Evolutionary conservation across 139 green algal genomes (phyloP).

Genomic region (Chlamydomonas schloesseri): DNA sequence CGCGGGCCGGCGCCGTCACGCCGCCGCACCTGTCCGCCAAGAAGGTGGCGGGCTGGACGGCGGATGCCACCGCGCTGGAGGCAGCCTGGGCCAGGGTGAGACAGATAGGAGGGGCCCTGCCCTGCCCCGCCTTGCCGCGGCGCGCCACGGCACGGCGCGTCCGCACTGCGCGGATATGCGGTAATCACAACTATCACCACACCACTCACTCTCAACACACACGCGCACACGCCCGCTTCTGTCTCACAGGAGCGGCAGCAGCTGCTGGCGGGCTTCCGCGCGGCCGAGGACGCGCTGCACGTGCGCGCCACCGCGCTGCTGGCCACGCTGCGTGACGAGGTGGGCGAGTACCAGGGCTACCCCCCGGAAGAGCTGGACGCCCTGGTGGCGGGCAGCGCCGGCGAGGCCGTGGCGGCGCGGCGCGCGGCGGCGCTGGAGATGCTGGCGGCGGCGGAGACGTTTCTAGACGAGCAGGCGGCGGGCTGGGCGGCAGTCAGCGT

Average conservation of each 20-base stretch:
- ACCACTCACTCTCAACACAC: no score
- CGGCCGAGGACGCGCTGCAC: slow-evolving; percentile 10
- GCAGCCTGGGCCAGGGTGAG: slow-evolving; percentile 44
- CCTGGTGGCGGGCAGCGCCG: slow-evolving; percentile 47
- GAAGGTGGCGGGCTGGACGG: slow-evolving; percentile 48
- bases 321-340: slow-evolving; percentile 9
- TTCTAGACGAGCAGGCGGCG: slow-evolving; percentile 58
- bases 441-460: slow-evolving; percentile 41
- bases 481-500: slow-evolving; percentile 42
- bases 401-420: slow-evolving; percentile 40
- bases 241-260: slow-evolving; percentile 22
- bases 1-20: slow-evolving; percentile 27
- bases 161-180: no score
- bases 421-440: slow-evolving; percentile 48
- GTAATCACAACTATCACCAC: no score
- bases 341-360: slow-evolving; percentile 26
- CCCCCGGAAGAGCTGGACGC: slow-evolving; percentile 38
- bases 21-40: slow-evolving; percentile 46
- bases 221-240: no score
- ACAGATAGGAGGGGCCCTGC: neutral
- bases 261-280: slow-evolving; percentile 1
- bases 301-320: slow-evolving; percentile 9
- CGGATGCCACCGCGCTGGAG: slow-evolving; percentile 22
- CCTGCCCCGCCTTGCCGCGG: neutral
- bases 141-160: no score